Evolutionary conservation across 2,329 filamentous ascomycete species (phyloP), one percentile per base, ranked within the genome.

Genomic region (Furcasterigmium sp.): DNA sequence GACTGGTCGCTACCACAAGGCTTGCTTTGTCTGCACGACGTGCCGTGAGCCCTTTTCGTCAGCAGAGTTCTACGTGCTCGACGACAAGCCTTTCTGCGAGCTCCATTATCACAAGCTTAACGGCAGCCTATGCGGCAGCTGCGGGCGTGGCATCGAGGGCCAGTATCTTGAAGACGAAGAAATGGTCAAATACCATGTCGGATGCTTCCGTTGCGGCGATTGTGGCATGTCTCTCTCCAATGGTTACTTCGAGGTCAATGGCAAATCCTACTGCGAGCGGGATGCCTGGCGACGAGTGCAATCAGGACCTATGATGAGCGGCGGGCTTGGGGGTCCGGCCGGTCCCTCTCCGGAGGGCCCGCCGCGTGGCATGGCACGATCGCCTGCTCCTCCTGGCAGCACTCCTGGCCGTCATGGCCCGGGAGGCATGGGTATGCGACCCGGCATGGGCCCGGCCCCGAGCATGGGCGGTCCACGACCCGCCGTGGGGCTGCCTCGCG

Each of bases 51-150:
- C 90, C 1, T 98, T 97, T 58, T 73, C 82, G 17, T 95, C 90
- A 0, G 79, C 88, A 2, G 90, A 93, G 46, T 97, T 97, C 56
- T 98, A 98, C 60, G 91, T 98, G 10, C 78, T 90, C 46, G 69
- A 85, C 51, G 89, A 98, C 64, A 76, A 81, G 46, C 93, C 93
- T 1, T 96, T 91, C 65, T 97, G 93, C 64, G 85, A 89, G 52
- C 82, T 84, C 39, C 90, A 97, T 64, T 98, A 97, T 60, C 93
- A 98, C 67, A 79, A 86, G 61, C 76, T 93, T 26, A 97, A 97
- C 55, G 85, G 85, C 40, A 95, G 88, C 37, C 69, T 96, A 2
- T 98, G 93, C 60, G 77, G 78, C 14, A 76, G 76, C 23, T 98
- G 93, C 62, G 78, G 86, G 50, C 72, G 73, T 10, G 93, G 93